Evolutionary conservation across 1,139 yeast genomes (phyloP).

Genomic region (Suhomyces maxii): DNA sequence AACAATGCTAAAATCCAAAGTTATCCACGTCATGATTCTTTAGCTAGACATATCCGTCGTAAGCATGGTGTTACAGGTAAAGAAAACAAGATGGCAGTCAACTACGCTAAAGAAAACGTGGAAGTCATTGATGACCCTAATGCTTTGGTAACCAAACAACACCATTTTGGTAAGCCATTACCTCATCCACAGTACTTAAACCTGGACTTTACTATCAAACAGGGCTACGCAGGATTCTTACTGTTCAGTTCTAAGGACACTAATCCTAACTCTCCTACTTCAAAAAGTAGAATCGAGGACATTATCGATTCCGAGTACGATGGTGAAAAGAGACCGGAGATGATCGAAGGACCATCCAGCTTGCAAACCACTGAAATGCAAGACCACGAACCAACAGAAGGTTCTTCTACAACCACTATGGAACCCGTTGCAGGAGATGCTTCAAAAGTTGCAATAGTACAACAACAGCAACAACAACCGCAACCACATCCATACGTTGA

Average conservation of each 20-base stretch:
- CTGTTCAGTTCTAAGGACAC: slow-evolving; percentile 26
- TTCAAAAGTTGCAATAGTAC: too few relatives aligned
- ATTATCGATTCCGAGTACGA: slow-evolving; percentile 10
- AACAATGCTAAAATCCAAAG: slow-evolving; percentile 41
- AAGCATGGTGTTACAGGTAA: slow-evolving; percentile 50
- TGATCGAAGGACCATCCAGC: not conserved
- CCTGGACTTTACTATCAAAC: slow-evolving; percentile 30
- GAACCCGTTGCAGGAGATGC: too few relatives aligned
- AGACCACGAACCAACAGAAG: not conserved
- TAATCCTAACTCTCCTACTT: slow-evolving; percentile 8
- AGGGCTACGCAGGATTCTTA: slow-evolving; percentile 33
- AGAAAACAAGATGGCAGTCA: slow-evolving; percentile 49
- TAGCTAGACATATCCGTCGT: slow-evolving; percentile 47
- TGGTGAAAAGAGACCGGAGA: not conserved
- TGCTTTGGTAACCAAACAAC: slow-evolving; percentile 14
- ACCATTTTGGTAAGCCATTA: slow-evolving; percentile 24
- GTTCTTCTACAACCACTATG: not conserved
- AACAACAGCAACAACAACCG: too few relatives aligned
- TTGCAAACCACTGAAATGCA: not conserved
- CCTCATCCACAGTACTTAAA: slow-evolving; percentile 36
- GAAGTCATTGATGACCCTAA: slow-evolving; percentile 37
- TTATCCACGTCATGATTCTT: slow-evolving; percentile 49
- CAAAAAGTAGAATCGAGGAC: slow-evolving; percentile 13
- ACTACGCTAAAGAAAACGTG: slow-evolving; percentile 47
- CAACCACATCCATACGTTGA: too few relatives aligned